These are phyloP conservation scores for Tetrahymena thermophila DNA, from an alignment of 73 alveolate genomes.

Conservation along the genomic window DNA sequence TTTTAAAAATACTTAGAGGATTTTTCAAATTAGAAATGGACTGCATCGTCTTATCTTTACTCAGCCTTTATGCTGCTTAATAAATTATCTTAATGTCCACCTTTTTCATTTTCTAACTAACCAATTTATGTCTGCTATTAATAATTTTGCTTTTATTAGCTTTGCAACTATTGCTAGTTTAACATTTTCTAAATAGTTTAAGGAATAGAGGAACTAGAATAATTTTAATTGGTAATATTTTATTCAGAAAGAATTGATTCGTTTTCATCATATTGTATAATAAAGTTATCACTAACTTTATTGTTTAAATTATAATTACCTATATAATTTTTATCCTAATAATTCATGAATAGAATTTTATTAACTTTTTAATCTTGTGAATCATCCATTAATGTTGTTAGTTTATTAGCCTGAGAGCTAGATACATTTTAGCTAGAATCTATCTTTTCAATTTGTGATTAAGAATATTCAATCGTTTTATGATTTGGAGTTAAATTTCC, in stretches of 20 bases:
- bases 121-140: background rate
- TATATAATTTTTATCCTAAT: background rate
- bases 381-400: background rate
- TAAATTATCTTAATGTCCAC: background rate
- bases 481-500: background rate
- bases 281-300: background rate
- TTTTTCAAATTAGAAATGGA: background rate
- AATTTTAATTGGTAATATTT: background rate
- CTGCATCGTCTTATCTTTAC: background rate
- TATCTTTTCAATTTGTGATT: background rate
- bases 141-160: background rate
- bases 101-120: background rate
- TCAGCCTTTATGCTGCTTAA: background rate
- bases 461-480: background rate
- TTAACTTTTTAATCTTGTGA: background rate
- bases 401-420: background rate
- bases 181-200: background rate
- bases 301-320: background rate
- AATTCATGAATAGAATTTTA: background rate
- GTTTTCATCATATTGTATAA: background rate
- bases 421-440: background rate
- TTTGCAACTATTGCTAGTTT: background rate
- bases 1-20: background rate
- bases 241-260: background rate
- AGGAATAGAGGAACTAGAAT: background rate